Percentiles rank a stretch among this genome's conserved stretches.
Conservation (phyloP, 164 flowering plant genomes). For the Tetrastigma voinierianum region DNA sequence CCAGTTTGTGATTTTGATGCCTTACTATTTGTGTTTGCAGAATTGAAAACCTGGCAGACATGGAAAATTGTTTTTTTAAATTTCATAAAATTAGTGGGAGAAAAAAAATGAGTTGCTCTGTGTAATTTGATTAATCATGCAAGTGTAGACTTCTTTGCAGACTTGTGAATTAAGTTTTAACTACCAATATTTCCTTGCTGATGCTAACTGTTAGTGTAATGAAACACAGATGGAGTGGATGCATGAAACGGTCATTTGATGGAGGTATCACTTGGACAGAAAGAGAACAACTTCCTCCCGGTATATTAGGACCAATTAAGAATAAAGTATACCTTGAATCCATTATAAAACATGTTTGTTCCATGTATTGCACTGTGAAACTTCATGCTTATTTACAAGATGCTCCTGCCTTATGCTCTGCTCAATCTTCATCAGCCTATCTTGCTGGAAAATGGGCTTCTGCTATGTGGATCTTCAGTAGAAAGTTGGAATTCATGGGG, state of each 20-base stretch:
- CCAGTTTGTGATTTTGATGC: too few species aligned
- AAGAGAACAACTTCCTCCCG: conserved; percentile 95
- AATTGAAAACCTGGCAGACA: too few species aligned
- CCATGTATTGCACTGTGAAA: neutral
- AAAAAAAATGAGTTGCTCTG: too few species aligned
- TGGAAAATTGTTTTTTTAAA: too few species aligned
- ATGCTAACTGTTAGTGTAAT: conserved; percentile 1
- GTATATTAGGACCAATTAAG: conserved; percentile 86
- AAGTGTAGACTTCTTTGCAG: neutral
- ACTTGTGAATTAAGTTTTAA: neutral
- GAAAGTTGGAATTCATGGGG: conserved; percentile 99
- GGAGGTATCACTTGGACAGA: conserved; percentile 79
- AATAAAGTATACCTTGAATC: conserved; percentile 61
- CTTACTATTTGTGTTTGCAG: too few species aligned
- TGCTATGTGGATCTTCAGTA: conserved; percentile 93
- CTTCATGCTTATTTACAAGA: neutral
- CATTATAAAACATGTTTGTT: neutral
- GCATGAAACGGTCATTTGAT: conserved; percentile 83
- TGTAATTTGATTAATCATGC: too few species aligned
- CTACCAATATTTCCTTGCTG: neutral
- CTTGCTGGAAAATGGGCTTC: conserved; percentile 64
- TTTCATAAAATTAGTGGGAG: too few species aligned
- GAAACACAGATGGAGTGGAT: conserved; percentile 83
- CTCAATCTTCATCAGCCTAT: conserved; percentile 57
- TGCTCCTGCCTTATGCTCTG: neutral